Evolutionary conservation across 805 yeast species (phyloP), one percentile per base, ranked within the genome.

Genomic region (Wickerhamomyces alni): DNA sequence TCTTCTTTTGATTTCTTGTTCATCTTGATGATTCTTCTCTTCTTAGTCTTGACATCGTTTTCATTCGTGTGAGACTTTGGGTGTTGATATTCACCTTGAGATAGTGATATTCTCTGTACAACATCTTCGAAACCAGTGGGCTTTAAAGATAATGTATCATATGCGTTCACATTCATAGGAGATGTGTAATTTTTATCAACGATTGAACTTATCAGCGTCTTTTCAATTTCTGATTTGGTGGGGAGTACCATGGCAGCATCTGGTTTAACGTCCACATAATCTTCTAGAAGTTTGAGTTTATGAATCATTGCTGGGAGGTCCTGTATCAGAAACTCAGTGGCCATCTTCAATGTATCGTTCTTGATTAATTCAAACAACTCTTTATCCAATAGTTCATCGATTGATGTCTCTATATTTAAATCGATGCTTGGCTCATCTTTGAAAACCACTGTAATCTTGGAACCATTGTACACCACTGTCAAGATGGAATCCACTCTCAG

Each of bases 361-460:
- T 52, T 54, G 18, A 55, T 39, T 12, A 45, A 38, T 9, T 42
- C 41, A 15, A 53, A 46, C 9, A 48, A 27, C 1, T 51, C 56
- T 5, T 54, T 52, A 37, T 55, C 58, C 33, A 54, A 19, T 8
- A 55, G 36, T 33, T 54, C 57, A 41, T 55, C 60, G 13, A 55
- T 47, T 0, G 58, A 44, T 5, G 57, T 55, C 33, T 44, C 36
- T 26, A 55, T 36, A 16, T 50, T 40, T 31, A 55, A 37, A n/a
- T 51, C 52, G 6, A 55, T 36, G 12, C 39, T 24, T 1, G 58
- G 57, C 7, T 51, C 57, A 15, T 51, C 52, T 30, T 48, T 50
- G 34, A 55, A 55, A 13, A 55, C 54, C 17, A 54, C 43, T 3
- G 52, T 50, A 30, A 55, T 31, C 13, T 42, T 46, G 9, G 42